Evolutionary conservation across 257 asterid genomes (phyloP).

Genomic region (Salvia splendens): DNA sequence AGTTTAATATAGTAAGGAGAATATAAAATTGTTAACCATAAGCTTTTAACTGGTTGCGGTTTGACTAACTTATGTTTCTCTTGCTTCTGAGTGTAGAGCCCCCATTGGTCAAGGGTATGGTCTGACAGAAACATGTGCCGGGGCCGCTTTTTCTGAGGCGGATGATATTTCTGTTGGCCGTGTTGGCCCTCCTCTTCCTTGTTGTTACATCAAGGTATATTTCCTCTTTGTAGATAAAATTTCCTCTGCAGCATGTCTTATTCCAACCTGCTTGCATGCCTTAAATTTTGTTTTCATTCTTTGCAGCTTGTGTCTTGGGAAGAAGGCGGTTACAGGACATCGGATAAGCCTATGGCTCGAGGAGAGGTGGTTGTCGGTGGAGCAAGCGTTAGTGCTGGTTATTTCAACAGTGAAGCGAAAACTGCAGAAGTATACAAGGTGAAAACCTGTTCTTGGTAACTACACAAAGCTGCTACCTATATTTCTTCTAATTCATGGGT

Average conservation of each 20-base stretch:
- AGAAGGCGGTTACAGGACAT: constrained; percentile 77
- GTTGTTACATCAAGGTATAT: constrained; percentile 79
- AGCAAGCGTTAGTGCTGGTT: constrained; percentile 84
- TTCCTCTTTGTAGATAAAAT: constrained; percentile 1
- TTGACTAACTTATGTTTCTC: constrained; percentile 7
- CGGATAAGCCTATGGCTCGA: constrained; percentile 89
- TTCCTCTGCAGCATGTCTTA: constrained; percentile 8
- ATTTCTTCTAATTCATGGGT: background rate
- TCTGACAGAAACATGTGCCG: constrained; percentile 91
- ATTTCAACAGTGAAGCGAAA: constrained; percentile 75
- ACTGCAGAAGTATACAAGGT: constrained; percentile 80
- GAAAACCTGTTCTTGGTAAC: constrained; percentile 26
- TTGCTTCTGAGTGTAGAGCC: constrained; percentile 55
- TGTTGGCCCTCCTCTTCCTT: constrained; percentile 97
- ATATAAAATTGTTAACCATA: background rate
- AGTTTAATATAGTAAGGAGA: constrained; percentile 2
- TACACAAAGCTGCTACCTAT: constrained; percentile 12
- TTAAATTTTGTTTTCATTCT: constrained; percentile 28
- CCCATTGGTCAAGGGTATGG: constrained; percentile 98
- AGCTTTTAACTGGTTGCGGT: constrained; percentile 12
- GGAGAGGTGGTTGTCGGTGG: constrained; percentile 93
- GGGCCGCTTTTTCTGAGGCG: constrained; percentile 84
- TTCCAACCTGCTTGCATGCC: constrained; percentile 6
- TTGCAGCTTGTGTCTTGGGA: constrained; percentile 93
- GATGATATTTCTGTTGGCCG: constrained; percentile 88